phyloP scores from a whole-genome alignment of 2,329 filamentous ascomycete species.

The Aspergillus fijiensis region DNA sequence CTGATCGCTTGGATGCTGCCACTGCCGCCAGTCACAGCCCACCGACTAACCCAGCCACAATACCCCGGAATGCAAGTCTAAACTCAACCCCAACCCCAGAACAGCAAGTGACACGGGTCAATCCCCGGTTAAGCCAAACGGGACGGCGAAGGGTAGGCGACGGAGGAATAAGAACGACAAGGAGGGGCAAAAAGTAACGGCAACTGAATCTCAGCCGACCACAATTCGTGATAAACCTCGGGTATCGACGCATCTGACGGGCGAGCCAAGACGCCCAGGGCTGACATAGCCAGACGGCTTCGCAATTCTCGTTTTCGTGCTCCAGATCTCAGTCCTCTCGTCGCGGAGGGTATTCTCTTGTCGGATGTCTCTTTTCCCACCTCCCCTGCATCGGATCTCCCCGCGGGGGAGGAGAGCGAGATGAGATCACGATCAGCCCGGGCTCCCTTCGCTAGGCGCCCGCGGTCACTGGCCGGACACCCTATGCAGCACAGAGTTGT shows the following conservation, averaged over 20 bases:
- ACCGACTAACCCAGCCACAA: background rate
- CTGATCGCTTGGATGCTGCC: background rate
- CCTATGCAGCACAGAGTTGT: background rate
- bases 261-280: background rate
- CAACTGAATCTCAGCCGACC: conserved; percentile 13
- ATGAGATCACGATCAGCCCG: conserved; percentile 20
- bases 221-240: conserved; percentile 17
- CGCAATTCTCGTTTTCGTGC: conserved; percentile 13
- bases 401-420: conserved; percentile 26
- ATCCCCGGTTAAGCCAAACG: conserved; percentile 1
- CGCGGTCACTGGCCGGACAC: conserved; percentile 1
- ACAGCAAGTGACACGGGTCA: conserved; percentile 1
- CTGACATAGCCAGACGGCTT: background rate
- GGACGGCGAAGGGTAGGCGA: background rate
- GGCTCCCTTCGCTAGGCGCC: background rate
- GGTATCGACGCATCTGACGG: conserved; percentile 14
- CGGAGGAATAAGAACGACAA: conserved; percentile 2
- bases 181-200: conserved; percentile 13
- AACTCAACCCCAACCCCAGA: background rate
- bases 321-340: background rate
- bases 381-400: conserved; percentile 24
- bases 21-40: background rate
- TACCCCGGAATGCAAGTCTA: conserved; percentile 8
- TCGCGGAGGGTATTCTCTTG: background rate
- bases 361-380: background rate